Evolutionary conservation across 257 asterid genomes (phyloP), one percentile per base, ranked within the genome.

Genomic region (Nicotiana paniculata): DNA sequence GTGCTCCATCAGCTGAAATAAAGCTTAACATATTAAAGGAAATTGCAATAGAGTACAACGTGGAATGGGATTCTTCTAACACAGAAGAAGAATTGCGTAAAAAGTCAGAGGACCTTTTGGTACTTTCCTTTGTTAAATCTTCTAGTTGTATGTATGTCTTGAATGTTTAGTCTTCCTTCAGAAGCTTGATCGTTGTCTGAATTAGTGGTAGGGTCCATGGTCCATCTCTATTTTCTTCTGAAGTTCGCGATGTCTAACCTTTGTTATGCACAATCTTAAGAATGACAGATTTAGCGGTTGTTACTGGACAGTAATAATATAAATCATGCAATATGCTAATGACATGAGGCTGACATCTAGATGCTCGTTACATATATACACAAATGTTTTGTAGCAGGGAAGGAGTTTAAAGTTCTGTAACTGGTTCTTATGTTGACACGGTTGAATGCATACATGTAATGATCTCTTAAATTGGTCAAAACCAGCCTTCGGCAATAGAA

Each of bases 61-160:
- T 96, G 80, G 83, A 79, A 9, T 96, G 98, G 99, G 93, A 96
- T 86, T 90, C 97, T 39, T 84, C 97, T 63, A 83, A 85, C 81
- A 94, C 97, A 18, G 98, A 92, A 86, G 85, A 85, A 63, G 98
- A 91, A 90, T 86, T 96, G 83, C 77, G 86, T 86, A 96, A 89
- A 82, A 94, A 90, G 67, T 93, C 95, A 1, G 99, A 96, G 92
- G 99, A 96, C 86, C 97, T 96, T 72, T 88, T 96, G 95, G 99
- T 94, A 94, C 62, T 28, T 58, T 21, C 77, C 61, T 79, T 69
- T 33, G 35, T 80, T 77, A 75, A 7, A 33, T 77, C 68, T 67
- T 28, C 63, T 75, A 7, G 26, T 28, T 64, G 69, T 64, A 64
- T 64, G 70, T 28, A 2, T 26, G 46, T 75, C 46, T 75, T 1